These are phyloP conservation scores for Globisporangium sylvaticum DNA, from an alignment of 352 stramenopile species.

Conservation along the genomic window DNA sequence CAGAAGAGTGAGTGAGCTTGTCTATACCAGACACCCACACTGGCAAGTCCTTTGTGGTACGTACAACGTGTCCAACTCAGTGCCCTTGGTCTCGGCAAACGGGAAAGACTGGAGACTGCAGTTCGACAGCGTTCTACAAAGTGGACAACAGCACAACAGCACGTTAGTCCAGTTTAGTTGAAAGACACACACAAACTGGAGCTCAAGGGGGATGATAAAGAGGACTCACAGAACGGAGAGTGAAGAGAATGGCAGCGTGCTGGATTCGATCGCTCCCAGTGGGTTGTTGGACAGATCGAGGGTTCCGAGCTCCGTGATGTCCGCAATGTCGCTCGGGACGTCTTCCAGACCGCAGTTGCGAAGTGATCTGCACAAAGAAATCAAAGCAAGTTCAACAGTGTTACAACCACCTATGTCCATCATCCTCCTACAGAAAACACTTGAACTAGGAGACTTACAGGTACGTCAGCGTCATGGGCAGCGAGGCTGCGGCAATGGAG, in stretches of 20 bases:
- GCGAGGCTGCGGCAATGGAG: background rate
- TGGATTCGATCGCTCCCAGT: background rate
- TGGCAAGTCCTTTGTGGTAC: background rate
- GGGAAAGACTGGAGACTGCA: conserved; percentile 11
- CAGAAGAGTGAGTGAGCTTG: too few relatives aligned
- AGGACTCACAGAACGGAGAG: conserved; percentile 4
- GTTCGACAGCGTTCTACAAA: conserved; percentile 2
- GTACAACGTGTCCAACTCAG: background rate
- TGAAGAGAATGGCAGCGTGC: background rate
- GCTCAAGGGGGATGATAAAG: too few relatives aligned
- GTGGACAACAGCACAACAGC: background rate
- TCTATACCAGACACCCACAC: too few relatives aligned
- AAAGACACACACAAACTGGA: too few relatives aligned
- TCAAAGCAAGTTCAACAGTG: background rate
- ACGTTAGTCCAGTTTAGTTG: background rate
- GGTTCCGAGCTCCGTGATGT: background rate
- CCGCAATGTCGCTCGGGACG: background rate
- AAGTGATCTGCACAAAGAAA: background rate
- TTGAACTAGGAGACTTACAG: background rate
- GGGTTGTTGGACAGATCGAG: conserved; percentile 6
- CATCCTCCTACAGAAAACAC: background rate
- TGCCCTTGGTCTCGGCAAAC: background rate
- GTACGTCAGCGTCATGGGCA: conserved; percentile 2
- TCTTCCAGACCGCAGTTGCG: background rate
- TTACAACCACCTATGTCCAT: background rate